A percentile compares a stretch with the other conserved stretches of the same genome.
Conservation (phyloP, 2,329 filamentous ascomycete species). For the Aspergillaceae sp. region DNA sequence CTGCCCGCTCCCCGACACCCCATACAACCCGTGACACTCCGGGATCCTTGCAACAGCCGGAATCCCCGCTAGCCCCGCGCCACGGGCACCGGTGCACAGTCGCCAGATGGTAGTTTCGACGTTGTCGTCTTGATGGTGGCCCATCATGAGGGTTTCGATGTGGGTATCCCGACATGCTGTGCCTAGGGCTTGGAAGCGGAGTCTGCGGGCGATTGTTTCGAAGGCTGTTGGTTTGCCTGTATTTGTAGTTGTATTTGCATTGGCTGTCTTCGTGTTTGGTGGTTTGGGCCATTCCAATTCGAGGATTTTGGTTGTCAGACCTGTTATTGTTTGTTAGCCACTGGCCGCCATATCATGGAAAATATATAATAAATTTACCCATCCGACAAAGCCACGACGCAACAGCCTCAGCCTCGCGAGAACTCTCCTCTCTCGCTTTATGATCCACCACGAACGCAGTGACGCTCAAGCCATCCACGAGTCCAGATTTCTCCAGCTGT, state of each 20-base stretch:
- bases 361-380: constrained; percentile 32
- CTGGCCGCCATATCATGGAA: neutral
- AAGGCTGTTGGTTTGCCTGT: constrained; percentile 47
- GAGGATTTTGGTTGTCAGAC: constrained; percentile 17
- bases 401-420: constrained; percentile 47
- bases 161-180: constrained; percentile 44
- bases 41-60: constrained; percentile 60
- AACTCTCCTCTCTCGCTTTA: constrained; percentile 47
- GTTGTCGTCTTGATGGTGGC: constrained; percentile 84
- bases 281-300: constrained; percentile 45
- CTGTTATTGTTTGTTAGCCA: neutral
- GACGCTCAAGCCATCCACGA: constrained; percentile 23
- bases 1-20: constrained; percentile 57
- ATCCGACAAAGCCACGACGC: constrained; percentile 30
- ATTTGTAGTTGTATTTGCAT: neutral
- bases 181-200: constrained; percentile 67
- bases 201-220: constrained; percentile 65
- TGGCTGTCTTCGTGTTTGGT: neutral
- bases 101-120: constrained; percentile 84
- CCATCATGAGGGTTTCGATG: constrained; percentile 60
- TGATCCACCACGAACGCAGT: constrained; percentile 56
- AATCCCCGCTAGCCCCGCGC: constrained; percentile 67
- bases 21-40: constrained; percentile 68
- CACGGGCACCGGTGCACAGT: constrained; percentile 56
- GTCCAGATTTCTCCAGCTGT: constrained; percentile 28